A percentile compares a stretch with the other conserved stretches of the same genome.
Evolutionary conservation across 495 filamentous ascomycete genomes (phyloP).

Genomic region (Choiromyces venosus): DNA sequence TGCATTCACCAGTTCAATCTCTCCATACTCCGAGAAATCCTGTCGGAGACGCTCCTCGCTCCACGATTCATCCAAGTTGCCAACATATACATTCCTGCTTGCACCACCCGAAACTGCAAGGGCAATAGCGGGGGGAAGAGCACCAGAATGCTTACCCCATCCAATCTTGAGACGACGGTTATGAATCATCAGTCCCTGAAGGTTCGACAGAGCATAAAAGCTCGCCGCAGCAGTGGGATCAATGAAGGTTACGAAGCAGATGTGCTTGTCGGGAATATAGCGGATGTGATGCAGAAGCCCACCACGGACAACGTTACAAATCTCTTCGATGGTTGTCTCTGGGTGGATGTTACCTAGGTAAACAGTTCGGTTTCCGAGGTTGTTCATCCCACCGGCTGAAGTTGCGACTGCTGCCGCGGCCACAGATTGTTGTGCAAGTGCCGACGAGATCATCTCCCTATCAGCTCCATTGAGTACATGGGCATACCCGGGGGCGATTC

Average conservation of each 20-base stretch:
- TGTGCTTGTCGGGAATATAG: slow-evolving; percentile 99
- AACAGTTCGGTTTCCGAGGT: slow-evolving; percentile 93
- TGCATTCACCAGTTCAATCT: slow-evolving; percentile 96
- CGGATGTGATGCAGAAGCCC: slow-evolving; percentile 94
- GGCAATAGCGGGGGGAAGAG: slow-evolving; percentile 91
- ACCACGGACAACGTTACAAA: slow-evolving; percentile 93
- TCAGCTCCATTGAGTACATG: slow-evolving; percentile 94
- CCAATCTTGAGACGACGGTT: slow-evolving; percentile 96
- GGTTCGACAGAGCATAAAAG: slow-evolving; percentile 93
- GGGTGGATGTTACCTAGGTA: slow-evolving; percentile 98
- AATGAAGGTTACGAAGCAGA: slow-evolving; percentile 99
- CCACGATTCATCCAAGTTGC: slow-evolving; percentile 96
- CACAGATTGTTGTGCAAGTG: slow-evolving; percentile 93
- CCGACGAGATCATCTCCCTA: slow-evolving; percentile 89
- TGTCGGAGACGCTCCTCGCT: slow-evolving; percentile 89
- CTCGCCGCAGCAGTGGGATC: slow-evolving; percentile 96
- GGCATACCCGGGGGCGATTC: slow-evolving; percentile 95
- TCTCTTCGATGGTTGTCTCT: slow-evolving; percentile 96
- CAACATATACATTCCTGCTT: slow-evolving; percentile 94
- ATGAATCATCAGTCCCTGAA: slow-evolving; percentile 98
- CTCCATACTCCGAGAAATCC: slow-evolving; percentile 95
- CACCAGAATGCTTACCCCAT: slow-evolving; percentile 98
- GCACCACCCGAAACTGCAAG: slow-evolving; percentile 93
- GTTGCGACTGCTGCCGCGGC: slow-evolving; percentile 95
- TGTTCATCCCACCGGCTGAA: slow-evolving; percentile 91